These are phyloP conservation scores for Astrothelium macrocarpum DNA, from an alignment of 495 filamentous ascomycete species.

Conservation along the genomic window DNA sequence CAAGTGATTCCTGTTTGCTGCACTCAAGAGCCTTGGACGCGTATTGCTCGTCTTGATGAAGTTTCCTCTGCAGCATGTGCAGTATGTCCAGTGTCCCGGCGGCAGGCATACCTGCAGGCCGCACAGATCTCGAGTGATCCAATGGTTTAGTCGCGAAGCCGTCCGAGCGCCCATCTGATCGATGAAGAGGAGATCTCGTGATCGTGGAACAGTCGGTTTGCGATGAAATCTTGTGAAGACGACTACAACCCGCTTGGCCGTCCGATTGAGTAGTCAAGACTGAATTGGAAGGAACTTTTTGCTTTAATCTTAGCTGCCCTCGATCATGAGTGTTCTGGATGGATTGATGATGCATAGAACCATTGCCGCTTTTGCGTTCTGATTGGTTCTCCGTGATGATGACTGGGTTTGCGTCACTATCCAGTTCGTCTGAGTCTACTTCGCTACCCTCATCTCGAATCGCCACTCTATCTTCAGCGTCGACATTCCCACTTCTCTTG, in stretches of 20 bases:
- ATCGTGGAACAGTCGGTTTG: not conserved
- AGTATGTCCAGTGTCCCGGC: not conserved
- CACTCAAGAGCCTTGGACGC: not conserved
- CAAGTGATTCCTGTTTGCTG: not conserved
- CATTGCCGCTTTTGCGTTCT: too few species aligned
- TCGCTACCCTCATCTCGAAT: not conserved
- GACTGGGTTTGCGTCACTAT: too few species aligned
- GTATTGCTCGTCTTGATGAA: not conserved
- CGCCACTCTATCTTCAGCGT: not conserved
- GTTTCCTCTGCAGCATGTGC: not conserved
- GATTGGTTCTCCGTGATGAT: too few species aligned
- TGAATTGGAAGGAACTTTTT: too few species aligned
- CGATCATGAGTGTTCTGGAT: too few species aligned
- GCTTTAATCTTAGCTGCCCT: too few species aligned
- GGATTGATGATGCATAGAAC: too few species aligned
- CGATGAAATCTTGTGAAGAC: not conserved
- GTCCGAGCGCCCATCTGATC: not conserved
- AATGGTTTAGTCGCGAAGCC: not conserved
- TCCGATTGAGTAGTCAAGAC: not conserved
- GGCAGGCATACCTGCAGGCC: not conserved
- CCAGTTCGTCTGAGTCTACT: not conserved
- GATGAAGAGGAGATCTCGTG: not conserved
- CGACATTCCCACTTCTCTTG: too few species aligned
- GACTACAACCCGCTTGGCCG: not conserved
- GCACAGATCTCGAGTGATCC: not conserved